Conservation (phyloP, 768 basidiomycete species). For the Amyloporia xantha region DNA sequence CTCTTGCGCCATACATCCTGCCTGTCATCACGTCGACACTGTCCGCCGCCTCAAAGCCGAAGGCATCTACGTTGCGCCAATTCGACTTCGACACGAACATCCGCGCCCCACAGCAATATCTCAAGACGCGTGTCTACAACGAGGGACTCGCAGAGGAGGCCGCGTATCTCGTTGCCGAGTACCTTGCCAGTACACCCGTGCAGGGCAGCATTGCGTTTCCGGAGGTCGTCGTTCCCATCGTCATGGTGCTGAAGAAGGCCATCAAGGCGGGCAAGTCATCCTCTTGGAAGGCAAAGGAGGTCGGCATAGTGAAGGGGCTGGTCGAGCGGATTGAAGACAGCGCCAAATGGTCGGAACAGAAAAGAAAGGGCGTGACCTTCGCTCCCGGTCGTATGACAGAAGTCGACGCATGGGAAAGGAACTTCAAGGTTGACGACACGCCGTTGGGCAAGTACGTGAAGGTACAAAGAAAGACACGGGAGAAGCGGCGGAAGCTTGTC, state of each 20-base stretch:
- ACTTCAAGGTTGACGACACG: constrained; percentile 54
- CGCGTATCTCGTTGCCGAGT: constrained; percentile 72
- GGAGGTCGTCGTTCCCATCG: constrained; percentile 78
- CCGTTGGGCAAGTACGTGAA: constrained; percentile 81
- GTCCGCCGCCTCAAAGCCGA: constrained; percentile 59
- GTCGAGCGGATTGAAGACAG: constrained; percentile 88
- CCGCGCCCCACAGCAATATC: constrained; percentile 81
- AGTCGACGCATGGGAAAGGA: constrained; percentile 69
- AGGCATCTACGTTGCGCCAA: constrained; percentile 80
- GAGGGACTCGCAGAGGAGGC: constrained; percentile 83
- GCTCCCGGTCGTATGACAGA: constrained; percentile 63
- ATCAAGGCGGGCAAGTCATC: constrained; percentile 54
- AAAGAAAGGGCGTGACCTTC: constrained; percentile 64
- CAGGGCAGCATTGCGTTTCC: constrained; percentile 91
- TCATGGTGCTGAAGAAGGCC: constrained; percentile 62
- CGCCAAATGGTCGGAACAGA: constrained; percentile 67
- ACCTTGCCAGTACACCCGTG: constrained; percentile 62
- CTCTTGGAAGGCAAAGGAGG: constrained; percentile 42
- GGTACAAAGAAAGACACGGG: constrained; percentile 74
- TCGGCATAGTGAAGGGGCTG: constrained; percentile 60
- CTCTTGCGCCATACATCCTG: constrained; percentile 80
- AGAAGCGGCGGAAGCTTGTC: constrained; percentile 59
- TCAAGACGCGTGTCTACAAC: constrained; percentile 78
- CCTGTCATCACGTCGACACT: constrained; percentile 79
- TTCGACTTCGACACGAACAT: constrained; percentile 86